Evolutionary conservation across 805 yeast genomes (phyloP), one percentile per base, ranked within the genome.

Genomic region (Saccharomycopsis fibuligera): DNA sequence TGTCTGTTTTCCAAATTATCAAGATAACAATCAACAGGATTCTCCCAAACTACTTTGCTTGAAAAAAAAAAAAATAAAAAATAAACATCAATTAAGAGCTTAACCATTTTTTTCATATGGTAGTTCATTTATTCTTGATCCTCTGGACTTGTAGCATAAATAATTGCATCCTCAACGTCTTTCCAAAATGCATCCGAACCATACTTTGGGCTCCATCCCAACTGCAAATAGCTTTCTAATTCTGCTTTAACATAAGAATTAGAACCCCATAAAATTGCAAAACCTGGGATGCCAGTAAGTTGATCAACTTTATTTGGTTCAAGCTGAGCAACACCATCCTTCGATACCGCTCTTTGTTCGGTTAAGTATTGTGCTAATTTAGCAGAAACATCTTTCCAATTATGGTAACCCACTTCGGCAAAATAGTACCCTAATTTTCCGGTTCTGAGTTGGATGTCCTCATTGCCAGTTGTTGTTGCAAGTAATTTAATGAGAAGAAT

Each of bases 341-440:
- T 53, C 6, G 44, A 36, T 9, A 62, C 46, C 4, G 54, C 35
- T 1, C 55, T 54, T 29, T 50, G 55, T 4, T 51, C 49, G 25
- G 44, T 31, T 37, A 66, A 55, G 6, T 51, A 41, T 36, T 55
- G 43, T 5, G 56, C 66, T 19, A 64, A 50, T 4, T 44, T 55
- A 35, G 54, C 49, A 4, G 63, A 47, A 29, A 63, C 62, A 25
- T 60, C 60, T 17, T 53, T 50, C 71, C 72, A 68, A 19, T 42
- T 51, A 48, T 63, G 65, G 23, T 57, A 60, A 2, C 61, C 63
- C 31, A 52, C 56, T 5, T 65, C 61, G 2, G 62, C 66, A 56
- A 68, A 68, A 49, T 67, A 68, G 50, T 65, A 67, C 4, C 72
- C 72, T 6, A 61, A 42, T 42, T 52, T 56, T 5, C 68, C 67